These are phyloP conservation scores for Rheum nobile DNA, from an alignment of 148 eudicot genomes.

Conservation along the genomic window DNA sequence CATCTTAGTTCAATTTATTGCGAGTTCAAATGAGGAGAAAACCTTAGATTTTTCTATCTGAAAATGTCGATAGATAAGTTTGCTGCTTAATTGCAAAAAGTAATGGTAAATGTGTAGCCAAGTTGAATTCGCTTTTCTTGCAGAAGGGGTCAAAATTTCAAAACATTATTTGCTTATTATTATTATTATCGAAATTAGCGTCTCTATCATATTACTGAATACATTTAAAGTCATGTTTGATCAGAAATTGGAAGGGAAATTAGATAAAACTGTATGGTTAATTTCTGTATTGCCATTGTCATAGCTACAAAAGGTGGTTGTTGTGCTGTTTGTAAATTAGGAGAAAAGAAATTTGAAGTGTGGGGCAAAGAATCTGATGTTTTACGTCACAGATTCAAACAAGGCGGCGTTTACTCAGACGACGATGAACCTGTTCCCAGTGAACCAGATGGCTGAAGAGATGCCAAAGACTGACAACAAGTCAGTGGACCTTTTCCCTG, in stretches of 20 bases:
- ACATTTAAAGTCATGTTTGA: not conserved
- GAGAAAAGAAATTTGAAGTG: not conserved
- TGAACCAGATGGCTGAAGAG: not conserved
- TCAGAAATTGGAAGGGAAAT: not conserved
- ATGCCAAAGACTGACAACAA: not conserved
- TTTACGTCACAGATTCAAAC: not conserved
- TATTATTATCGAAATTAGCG: not conserved
- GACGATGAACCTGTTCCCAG: constrained; percentile 9
- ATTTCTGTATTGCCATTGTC: not conserved
- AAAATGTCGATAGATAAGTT: not conserved
- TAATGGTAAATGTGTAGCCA: not conserved
- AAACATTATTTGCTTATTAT: not conserved
- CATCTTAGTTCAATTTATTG: not conserved
- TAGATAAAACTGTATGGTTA: not conserved
- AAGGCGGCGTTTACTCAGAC: not conserved
- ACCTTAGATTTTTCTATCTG: not conserved
- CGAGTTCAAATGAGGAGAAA: not conserved
- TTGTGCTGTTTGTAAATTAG: not conserved
- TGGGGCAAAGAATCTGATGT: not conserved
- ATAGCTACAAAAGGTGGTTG: not conserved
- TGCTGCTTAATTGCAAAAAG: not conserved
- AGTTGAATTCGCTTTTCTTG: not conserved
- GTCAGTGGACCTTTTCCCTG: not conserved
- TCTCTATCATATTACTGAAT: not conserved
- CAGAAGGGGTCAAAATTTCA: not conserved